phyloP scores from a whole-genome alignment of 2,329 filamentous ascomycete genomes.

The Phyllosticta capitalensis region DNA sequence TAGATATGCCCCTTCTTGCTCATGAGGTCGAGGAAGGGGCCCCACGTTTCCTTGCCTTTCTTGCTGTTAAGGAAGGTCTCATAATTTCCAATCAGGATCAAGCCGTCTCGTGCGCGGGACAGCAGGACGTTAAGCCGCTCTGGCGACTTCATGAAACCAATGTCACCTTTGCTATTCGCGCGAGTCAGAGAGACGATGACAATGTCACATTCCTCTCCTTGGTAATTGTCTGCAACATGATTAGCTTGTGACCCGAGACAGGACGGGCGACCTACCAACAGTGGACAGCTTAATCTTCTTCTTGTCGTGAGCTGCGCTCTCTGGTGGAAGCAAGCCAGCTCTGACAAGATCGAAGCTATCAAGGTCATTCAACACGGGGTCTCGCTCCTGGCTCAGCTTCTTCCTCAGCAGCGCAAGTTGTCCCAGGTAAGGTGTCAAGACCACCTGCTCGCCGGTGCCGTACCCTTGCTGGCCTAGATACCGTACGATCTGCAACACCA shows the following conservation, averaged over 20 bases:
- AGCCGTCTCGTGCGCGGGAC: constrained; percentile 53
- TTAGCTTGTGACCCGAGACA: constrained; percentile 2
- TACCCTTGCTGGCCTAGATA: constrained; percentile 67
- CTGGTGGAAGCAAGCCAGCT: constrained; percentile 51
- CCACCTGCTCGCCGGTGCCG: constrained; percentile 52
- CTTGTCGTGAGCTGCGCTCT: constrained; percentile 43
- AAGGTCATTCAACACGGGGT: constrained; percentile 58
- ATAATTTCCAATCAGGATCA: constrained; percentile 63
- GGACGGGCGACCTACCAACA: constrained; percentile 45
- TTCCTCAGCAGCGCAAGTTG: constrained; percentile 52
- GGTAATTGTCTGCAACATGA: constrained; percentile 55
- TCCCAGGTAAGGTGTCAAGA: constrained; percentile 64
- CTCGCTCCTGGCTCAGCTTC: constrained; percentile 45
- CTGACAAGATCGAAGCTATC: constrained; percentile 54
- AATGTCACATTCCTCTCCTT: constrained; percentile 67
- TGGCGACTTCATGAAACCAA: constrained; percentile 59
- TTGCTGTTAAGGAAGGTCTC: constrained; percentile 53
- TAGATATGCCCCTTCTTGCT: constrained; percentile 38
- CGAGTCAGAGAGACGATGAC: constrained; percentile 59
- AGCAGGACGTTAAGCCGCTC: constrained; percentile 63
- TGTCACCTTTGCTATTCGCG: constrained; percentile 53
- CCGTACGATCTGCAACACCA: constrained; percentile 55
- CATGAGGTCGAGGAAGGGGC: constrained; percentile 47
- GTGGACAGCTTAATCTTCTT: constrained; percentile 53
- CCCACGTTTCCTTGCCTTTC: constrained; percentile 51